Evolutionary conservation across 1,284 basidiomycete species (phyloP).

Genomic region (Fomitiporia mediterranea): DNA sequence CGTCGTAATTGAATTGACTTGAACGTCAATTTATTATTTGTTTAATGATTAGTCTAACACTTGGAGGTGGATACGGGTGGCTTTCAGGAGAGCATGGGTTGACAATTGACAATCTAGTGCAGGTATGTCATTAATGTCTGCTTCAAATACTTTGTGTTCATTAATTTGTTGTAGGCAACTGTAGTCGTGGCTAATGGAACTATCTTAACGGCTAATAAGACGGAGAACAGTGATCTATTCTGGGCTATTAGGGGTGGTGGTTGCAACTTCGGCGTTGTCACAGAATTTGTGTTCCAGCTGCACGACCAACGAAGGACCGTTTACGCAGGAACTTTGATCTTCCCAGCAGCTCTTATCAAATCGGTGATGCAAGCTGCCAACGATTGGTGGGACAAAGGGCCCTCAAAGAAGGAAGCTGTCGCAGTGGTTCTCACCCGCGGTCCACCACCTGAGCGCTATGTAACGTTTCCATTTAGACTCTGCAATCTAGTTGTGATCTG

Average conservation of each 20-base stretch:
- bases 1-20: background rate
- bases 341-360: constrained; percentile 29
- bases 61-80: constrained; percentile 60
- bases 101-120: constrained; percentile 49
- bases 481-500: background rate
- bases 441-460: constrained; percentile 28
- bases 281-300: constrained; percentile 46
- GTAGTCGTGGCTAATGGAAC: constrained; percentile 49
- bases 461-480: constrained; percentile 22
- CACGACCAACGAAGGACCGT: constrained; percentile 44
- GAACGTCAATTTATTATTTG: background rate
- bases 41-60: constrained; percentile 35
- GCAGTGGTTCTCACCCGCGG: constrained; percentile 31
- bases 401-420: constrained; percentile 35
- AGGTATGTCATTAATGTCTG: constrained; percentile 29
- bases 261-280: constrained; percentile 55
- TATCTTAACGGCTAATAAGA: constrained; percentile 38
- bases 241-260: constrained; percentile 56
- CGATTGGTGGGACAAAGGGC: constrained; percentile 29
- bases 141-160: background rate
- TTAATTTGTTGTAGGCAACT: constrained; percentile 35
- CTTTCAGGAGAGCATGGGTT: constrained; percentile 47
- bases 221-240: constrained; percentile 48
- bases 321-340: constrained; percentile 38
- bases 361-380: constrained; percentile 33